Base-by-base conservation (phyloP, 305 asterid genomes). In the Caryopteris hybrid region DNA sequence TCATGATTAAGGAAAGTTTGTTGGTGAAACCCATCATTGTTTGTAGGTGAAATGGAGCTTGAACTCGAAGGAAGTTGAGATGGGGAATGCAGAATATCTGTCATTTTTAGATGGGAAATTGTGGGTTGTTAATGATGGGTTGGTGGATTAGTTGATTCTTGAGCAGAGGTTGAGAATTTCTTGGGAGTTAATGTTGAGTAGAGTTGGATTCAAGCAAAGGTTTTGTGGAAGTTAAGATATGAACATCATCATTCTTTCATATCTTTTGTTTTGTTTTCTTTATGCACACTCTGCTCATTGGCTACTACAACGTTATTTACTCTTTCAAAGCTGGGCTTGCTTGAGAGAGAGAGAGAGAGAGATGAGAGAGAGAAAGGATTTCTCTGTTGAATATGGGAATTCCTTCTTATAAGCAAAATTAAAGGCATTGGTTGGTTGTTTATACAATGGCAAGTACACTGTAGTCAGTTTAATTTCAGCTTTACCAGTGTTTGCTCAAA, bases 21-120 rank as follows among this genome's bases (percentile, higher is more conserved):
- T 79, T 86, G 96, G 89, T 60, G 79, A 45, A 82, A 80, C 25
- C 68, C 90, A 89, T 86, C 95, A 87, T 84, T 85, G 74, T 52
- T 81, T 41, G 73, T 65, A 51, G 82, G 61, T 41, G 81, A 5
- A 64, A 68, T 78, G 84, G 82, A 62, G 84, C 79, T 80, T 80
- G 85, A 55, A 59, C 76, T 45, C 14, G 87, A 80, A 82, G 88
- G 29, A 66, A 72, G 45, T 7, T 51, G 76, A 1, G 73, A 69
- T 50, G 76, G 79, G 48, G 80, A 82, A 53, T 52, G 83, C 16
- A 78, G 61, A 45, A 82, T 64, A 27, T 75, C 83, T 43, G 84
- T 82, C 87, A 81, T 84, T 72, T 4, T 20, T 53, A 42, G 43
- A 18, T 16, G 46, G 61, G 22, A 27, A 20, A 48, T 18, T 45